Evolutionary conservation across 345 rosid genomes (phyloP).

Genomic region (Anastatica hierochuntica): DNA sequence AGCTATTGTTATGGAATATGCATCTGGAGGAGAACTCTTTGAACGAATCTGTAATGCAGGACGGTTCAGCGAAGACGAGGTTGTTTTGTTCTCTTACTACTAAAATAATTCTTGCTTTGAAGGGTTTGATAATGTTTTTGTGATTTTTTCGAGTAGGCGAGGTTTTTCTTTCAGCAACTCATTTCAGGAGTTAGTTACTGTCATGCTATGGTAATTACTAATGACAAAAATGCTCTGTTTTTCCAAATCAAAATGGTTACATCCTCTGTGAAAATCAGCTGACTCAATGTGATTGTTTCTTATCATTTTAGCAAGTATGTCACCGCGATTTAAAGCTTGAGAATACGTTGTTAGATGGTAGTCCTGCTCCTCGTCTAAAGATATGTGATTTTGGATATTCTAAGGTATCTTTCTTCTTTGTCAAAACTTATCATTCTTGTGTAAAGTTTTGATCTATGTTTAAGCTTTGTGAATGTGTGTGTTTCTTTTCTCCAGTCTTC

Average conservation of each 20-base stretch:
- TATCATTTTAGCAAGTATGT: constrained; percentile 69
- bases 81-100: background rate
- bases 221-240: background rate
- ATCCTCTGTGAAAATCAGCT: background rate
- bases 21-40: constrained; percentile 89
- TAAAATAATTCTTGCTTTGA: background rate
- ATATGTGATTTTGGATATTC: constrained; percentile 98
- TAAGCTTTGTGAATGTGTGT: background rate
- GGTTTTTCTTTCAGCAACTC: constrained; percentile 86
- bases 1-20: constrained; percentile 81
- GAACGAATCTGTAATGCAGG: constrained; percentile 70
- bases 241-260: background rate
- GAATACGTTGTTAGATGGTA: constrained; percentile 92
- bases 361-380: constrained; percentile 88
- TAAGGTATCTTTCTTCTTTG: constrained; percentile 44
- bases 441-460: background rate
- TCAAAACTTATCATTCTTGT: background rate
- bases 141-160: constrained; percentile 30
- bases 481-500: constrained; percentile 49
- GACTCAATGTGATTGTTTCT: background rate
- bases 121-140: background rate
- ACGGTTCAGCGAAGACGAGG: constrained; percentile 94
- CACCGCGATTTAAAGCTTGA: constrained; percentile 93
- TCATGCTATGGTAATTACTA: constrained; percentile 56
- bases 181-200: constrained; percentile 90